Percentiles rank a stretch among this genome's conserved stretches.
Evolutionary conservation across 2,329 filamentous ascomycete genomes (phyloP).

Genomic region (Cytospora paraplurivora): DNA sequence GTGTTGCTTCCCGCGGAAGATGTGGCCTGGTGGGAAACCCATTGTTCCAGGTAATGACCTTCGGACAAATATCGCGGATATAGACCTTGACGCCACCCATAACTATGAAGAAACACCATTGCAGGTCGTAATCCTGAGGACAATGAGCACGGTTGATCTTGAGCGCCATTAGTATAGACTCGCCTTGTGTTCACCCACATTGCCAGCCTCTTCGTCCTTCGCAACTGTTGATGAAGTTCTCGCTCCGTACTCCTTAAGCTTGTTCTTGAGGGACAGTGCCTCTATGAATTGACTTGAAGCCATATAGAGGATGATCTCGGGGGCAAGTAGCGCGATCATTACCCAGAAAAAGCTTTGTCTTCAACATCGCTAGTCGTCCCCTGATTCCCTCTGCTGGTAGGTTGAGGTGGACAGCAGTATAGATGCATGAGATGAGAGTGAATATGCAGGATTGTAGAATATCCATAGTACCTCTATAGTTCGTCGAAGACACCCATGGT

Average conservation of each 20-base stretch:
- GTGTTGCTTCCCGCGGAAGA: background rate
- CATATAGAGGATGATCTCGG: conserved; percentile 24
- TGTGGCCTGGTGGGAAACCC: background rate
- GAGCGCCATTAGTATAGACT: no score
- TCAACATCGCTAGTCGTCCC: background rate
- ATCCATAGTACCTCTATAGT: conserved; percentile 19
- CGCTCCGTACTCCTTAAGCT: background rate
- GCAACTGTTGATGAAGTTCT: background rate
- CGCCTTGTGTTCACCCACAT: background rate
- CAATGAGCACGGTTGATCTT: no score
- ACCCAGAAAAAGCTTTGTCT: conserved; percentile 19
- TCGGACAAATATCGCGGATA: background rate
- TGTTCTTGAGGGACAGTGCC: conserved; percentile 7
- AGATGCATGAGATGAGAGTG: conserved; percentile 19
- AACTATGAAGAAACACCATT: conserved; percentile 9
- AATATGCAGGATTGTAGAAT: conserved; percentile 25
- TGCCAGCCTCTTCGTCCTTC: background rate
- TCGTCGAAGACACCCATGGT: conserved; percentile 16
- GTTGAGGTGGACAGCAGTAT: conserved; percentile 29
- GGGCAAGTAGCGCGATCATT: conserved; percentile 8
- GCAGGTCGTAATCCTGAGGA: background rate
- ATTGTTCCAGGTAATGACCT: background rate
- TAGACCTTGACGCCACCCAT: conserved; percentile 3
- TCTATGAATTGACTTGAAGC: conserved; percentile 17
- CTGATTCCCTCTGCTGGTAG: conserved; percentile 10